Base-by-base conservation (phyloP, 2,329 filamentous ascomycete species). In the Phoma sp. region DNA sequence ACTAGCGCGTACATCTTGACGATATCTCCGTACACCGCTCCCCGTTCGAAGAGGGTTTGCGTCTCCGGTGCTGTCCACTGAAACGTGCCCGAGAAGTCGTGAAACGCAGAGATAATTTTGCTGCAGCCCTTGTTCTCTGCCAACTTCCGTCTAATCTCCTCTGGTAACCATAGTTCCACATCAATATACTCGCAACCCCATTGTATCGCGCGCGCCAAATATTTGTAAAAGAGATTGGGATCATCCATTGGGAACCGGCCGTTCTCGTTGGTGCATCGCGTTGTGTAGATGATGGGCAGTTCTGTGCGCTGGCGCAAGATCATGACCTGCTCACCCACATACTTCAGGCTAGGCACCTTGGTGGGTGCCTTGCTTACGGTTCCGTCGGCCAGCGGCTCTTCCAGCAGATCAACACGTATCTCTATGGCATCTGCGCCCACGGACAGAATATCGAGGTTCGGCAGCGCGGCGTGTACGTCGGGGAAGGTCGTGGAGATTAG, bases 101-200 rank as follows among this genome's bases (percentile, higher is more conserved):
- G 92, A 67, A 93, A 95, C 11, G 92, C 91, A n/a, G 91, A 93
- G 79, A 96, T 92, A 74, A 96, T 92, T 61, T 88, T 89, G 67
- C 89, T 93, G 74, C 87, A 90, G 2, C 91, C 91, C 61, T 88
- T 88, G 47, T 84, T 82, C 62, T 89, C 84, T 47, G 86, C 88
- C 9, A 96, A 76, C 55, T 80, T 82, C 58, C 81, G 81, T 58
- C 91, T 82, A 50, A 96, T 90, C 6, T 84, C 79, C 70, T 93
- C 90, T 1, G 91, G 91, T 30, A 96, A 82, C 90, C 91, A 95
- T 32, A 96, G 77, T 77, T 96, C 91, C 46, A 96, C 91, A 67
- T 96, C 91, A 58, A 96, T 88, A 70, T 96, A 96, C 73, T 96
- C 91, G 54, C 92, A 89, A 1, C 92, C 91, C 90, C 91, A 96